phyloP scores from a whole-genome alignment of 352 stramenopile species.

The Aphanomyces euteiches region DNA sequence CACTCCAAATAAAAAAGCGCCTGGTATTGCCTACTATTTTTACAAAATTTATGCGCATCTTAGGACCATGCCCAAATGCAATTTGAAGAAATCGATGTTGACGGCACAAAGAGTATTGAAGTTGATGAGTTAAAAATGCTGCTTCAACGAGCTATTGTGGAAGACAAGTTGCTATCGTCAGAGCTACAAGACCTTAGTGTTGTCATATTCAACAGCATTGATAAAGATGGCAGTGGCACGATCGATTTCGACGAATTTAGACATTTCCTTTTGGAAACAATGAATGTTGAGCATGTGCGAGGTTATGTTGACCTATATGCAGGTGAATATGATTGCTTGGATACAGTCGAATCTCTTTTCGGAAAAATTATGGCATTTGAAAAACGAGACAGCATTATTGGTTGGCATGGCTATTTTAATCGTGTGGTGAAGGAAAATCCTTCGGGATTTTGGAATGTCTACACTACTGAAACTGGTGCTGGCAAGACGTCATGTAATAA shows the following conservation, averaged over 20 bases:
- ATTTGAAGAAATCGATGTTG: conserved; percentile 69
- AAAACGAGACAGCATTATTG: conserved; percentile 13
- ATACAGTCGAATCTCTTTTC: conserved; percentile 57
- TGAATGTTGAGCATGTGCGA: conserved; percentile 36
- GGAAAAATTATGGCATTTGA: conserved; percentile 45
- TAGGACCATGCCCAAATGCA: conserved; percentile 52
- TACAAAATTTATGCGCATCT: conserved; percentile 50
- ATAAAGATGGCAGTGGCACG: conserved; percentile 86
- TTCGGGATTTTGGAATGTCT: conserved; percentile 59
- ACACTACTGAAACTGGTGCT: conserved; percentile 49
- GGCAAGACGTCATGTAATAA: conserved; percentile 17
- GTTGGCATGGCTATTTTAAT: conserved; percentile 44
- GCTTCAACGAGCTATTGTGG: conserved; percentile 59
- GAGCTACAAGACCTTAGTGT: conserved; percentile 63
- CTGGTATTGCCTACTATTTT: conserved; percentile 51
- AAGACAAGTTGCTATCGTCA: conserved; percentile 55
- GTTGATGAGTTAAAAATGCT: conserved; percentile 57
- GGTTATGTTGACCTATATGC: conserved; percentile 63
- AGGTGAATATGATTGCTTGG: conserved; percentile 60
- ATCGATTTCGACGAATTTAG: conserved; percentile 96
- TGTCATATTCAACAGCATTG: conserved; percentile 86
- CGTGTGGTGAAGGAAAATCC: conserved; percentile 46
- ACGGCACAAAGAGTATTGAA: conserved; percentile 63
- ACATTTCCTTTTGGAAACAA: conserved; percentile 50
- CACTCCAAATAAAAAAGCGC: conserved; percentile 50